Percentiles rank a stretch among this genome's conserved stretches.
These are phyloP conservation scores for Neodidymelliopsis sp. DNA, from an alignment of 2,329 filamentous ascomycete species.

Conservation along the genomic window DNA sequence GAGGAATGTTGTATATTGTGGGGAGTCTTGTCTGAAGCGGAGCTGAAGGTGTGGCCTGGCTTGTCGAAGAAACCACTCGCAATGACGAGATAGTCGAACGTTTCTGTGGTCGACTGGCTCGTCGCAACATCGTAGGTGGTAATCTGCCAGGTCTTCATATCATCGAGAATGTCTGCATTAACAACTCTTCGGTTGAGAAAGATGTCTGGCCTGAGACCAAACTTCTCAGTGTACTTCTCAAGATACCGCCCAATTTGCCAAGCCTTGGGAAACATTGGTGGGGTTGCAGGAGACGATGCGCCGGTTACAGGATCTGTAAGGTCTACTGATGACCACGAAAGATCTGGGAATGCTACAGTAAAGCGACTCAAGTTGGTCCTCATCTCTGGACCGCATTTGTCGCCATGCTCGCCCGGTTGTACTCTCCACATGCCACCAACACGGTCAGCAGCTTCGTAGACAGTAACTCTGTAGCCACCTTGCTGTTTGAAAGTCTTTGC, in stretches of 20 bases:
- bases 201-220: constrained; percentile 60
- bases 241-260: constrained; percentile 81
- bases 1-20: constrained; percentile 40
- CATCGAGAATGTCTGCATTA: constrained; percentile 30
- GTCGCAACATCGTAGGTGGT: constrained; percentile 24
- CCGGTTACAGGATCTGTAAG: constrained; percentile 22
- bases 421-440: constrained; percentile 82
- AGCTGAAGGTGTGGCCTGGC: constrained; percentile 28
- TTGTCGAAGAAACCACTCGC: constrained; percentile 76
- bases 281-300: constrained; percentile 32
- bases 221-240: constrained; percentile 67
- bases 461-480: constrained; percentile 70
- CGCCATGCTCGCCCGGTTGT: constrained; percentile 53
- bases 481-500: constrained; percentile 72
- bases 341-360: constrained; percentile 69
- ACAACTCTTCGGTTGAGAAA: constrained; percentile 56
- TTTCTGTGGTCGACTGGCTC: constrained; percentile 17
- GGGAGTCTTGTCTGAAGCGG: constrained; percentile 6
- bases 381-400: constrained; percentile 68
- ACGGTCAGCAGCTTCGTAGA: constrained; percentile 71
- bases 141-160: constrained; percentile 31
- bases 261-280: constrained; percentile 74
- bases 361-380: constrained; percentile 78
- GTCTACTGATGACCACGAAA: constrained; percentile 69
- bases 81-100: constrained; percentile 75